phyloP scores from a whole-genome alignment of 1,284 basidiomycete genomes.

The Anthracocystis panici-leucophaei region DNA sequence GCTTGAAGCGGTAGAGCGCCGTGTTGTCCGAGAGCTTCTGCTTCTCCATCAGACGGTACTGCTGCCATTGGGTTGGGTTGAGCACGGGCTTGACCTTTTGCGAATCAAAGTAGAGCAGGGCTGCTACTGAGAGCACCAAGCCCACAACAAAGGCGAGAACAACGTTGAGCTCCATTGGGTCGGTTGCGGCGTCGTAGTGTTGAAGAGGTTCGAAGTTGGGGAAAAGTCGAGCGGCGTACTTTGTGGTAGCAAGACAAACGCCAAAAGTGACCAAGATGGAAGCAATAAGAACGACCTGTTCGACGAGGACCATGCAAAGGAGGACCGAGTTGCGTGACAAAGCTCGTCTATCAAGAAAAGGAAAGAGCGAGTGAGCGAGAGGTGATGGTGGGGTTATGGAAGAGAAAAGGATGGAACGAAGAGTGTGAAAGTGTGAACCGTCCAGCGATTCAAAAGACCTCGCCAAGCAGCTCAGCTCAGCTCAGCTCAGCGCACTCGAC shows the following conservation, averaged over 20 bases:
- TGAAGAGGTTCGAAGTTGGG: conserved; percentile 45
- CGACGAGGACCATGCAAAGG: conserved; percentile 43
- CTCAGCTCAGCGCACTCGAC: background rate
- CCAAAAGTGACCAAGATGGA: conserved; percentile 56
- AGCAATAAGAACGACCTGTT: conserved; percentile 48
- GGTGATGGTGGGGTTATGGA: conserved; percentile 1
- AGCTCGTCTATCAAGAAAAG: background rate
- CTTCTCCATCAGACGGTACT: conserved; percentile 85
- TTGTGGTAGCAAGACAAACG: conserved; percentile 36
- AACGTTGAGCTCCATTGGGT: conserved; percentile 63
- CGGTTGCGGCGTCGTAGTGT: conserved; percentile 56
- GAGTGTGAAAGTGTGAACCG: conserved; percentile 7
- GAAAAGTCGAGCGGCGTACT: conserved; percentile 39
- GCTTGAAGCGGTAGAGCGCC: conserved; percentile 90
- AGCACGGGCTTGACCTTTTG: conserved; percentile 75
- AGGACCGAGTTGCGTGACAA: background rate
- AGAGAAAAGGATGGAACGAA: background rate
- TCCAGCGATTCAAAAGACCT: conserved; percentile 2
- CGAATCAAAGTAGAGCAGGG: conserved; percentile 58
- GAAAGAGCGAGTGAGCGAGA: background rate
- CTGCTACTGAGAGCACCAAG: conserved; percentile 47
- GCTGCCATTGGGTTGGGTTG: conserved; percentile 81
- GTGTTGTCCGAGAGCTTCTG: conserved; percentile 92
- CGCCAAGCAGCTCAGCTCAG: conserved; percentile 3
- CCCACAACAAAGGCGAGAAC: conserved; percentile 63